These are phyloP conservation scores for Hygrophila difformis DNA, from an alignment of 257 asterid genomes.

Conservation along the genomic window DNA sequence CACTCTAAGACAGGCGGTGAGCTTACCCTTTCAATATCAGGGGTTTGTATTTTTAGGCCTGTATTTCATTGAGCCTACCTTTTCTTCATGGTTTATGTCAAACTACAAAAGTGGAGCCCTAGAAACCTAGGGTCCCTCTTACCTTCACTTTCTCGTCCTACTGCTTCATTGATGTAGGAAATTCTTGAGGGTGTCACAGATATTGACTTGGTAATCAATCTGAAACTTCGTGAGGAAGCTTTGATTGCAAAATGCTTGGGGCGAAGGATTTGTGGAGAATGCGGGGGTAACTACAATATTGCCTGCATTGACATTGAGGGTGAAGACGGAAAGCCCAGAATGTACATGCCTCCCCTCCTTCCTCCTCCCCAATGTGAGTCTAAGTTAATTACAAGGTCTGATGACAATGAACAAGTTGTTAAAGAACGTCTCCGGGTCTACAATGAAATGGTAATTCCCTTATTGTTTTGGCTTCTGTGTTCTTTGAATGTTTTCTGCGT, in stretches of 20 bases:
- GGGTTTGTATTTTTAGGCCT: too few species aligned
- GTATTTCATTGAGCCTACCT: too few species aligned
- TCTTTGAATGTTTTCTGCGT: neutral
- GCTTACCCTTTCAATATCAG: conserved; percentile 15
- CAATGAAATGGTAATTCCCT: conserved; percentile 36
- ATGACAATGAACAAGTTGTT: conserved; percentile 60
- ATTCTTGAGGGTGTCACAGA: conserved; percentile 3
- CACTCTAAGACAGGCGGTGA: conserved; percentile 89
- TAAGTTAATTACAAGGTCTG: conserved; percentile 49
- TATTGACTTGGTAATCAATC: conserved; percentile 7
- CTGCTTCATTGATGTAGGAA: neutral
- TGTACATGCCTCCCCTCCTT: conserved; percentile 68
- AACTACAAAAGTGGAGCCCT: too few species aligned
- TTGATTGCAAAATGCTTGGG: conserved; percentile 5
- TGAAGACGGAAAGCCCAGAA: conserved; percentile 35
- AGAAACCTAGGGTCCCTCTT: too few species aligned
- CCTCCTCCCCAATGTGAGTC: conserved; percentile 66
- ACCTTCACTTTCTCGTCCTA: too few species aligned
- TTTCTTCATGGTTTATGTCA: too few species aligned
- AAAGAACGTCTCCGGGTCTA: conserved; percentile 57
- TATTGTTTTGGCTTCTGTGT: neutral
- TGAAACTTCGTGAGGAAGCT: conserved; percentile 1
- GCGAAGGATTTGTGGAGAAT: conserved; percentile 9
- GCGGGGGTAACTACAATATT: conserved; percentile 24
- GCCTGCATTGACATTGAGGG: conserved; percentile 52